Evolutionary conservation across 305 asterid species (phyloP), one percentile per base, ranked within the genome.

Genomic region (Solanum aculeatissimum): DNA sequence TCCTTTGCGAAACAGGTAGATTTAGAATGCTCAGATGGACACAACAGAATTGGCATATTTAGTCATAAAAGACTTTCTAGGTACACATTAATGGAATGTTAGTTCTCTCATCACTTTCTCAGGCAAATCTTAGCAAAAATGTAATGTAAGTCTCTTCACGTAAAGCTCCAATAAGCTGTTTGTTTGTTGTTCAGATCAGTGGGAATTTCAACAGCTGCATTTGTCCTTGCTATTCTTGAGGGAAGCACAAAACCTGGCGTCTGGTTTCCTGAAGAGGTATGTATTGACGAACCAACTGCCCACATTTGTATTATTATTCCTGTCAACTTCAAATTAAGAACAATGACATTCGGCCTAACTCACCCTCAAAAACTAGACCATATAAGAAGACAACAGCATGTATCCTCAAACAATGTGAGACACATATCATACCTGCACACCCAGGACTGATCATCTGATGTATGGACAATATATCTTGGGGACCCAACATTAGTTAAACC

Each of bases 201-300:
- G 23, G 98, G 99, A 83, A 83, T 85, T 70, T 89, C 98, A 47
- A 91, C 94, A 58, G 94, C 97, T 83, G 93, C 98, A 85, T 95
- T 93, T 90, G 93, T 75, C 51, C 93, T 95, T 86, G 97, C 98
- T 19, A 90, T 94, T 84, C 97, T 96, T 47, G 99, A 95, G 87
- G 98, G 98, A 87, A 92, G 92, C 92, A 94, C 99, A 69, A 89
- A 92, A 77, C 96, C 98, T 6, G 98, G 98, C 43, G 98, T 96
- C 87, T 96, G 98, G 98, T 96, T 96, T 83, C 97, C 98, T 0
- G 99, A 93, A 90, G 99, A 94, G 98, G 98, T 95, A 88, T 51
- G 58, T 68, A 66, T 19, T 74, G 47, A 32, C 9, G 19, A 78
- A 53, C 49, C 32, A 53, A 65, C 72, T 1, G 12, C 13, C 0